Base-by-base conservation (phyloP, 2,329 filamentous ascomycete species). In the Endocalyx cinctus region DNA sequence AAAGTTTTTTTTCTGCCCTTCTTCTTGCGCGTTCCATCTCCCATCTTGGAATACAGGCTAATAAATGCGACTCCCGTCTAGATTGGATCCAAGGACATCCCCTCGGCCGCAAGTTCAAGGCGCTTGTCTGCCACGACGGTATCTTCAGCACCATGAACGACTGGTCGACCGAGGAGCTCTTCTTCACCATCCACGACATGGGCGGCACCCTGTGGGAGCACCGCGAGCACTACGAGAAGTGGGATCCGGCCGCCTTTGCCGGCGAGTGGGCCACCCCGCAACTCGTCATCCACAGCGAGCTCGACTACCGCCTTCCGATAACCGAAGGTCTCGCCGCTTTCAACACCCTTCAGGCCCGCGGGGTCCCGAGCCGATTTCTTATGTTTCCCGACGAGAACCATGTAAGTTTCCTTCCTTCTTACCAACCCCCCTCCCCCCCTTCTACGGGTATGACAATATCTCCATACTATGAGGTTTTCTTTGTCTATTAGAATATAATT, bases 21-120 rank as follows among this genome's bases (percentile, higher is more conserved):
- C n/a, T 23, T 23, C n/a, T 23, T 23, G 8, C 20, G 8, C 8
- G 8, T 23, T 23, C 20, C 20, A 8, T 23, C 20, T 23, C 20
- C n/a, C 20, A n/a, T 23, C 20, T 23, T 23, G n/a, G n/a, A n/a
- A n/a, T n/a, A n/a, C n/a, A n/a, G n/a, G n/a, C n/a, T n/a, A n/a
- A n/a, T n/a, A n/a, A n/a, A n/a, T n/a, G n/a, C n/a, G n/a, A n/a
- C n/a, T n/a, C n/a, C n/a, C n/a, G n/a, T n/a, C n/a, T n/a, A 72
- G 72, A 94, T 57, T 94, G 89, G 88, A 87, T 95, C 48, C 87
- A 95, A 60, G 89, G 89, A 6, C 84, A 92, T 42, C 72, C 77
- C 1, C 72, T 96, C 0, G 88, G 87, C 14, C 79, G 86, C 17
- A 79, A 83, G 46, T 94, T 96, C 73, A 87, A 87, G 59, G 87